phyloP scores from a whole-genome alignment of 2,329 filamentous ascomycete species.

The Alternaria gaisen region DNA sequence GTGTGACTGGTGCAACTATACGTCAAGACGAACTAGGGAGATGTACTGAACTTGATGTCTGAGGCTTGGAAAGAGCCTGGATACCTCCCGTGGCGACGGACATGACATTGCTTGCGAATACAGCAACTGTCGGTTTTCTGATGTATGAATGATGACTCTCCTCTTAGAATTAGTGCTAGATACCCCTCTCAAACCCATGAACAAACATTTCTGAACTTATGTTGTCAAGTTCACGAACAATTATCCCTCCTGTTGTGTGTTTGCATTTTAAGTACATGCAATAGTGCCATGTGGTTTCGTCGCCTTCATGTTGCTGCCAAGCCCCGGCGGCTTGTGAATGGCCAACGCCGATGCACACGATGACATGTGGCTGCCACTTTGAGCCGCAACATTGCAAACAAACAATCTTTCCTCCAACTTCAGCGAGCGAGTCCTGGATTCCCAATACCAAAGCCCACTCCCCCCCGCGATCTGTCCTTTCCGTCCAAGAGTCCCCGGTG shows the following conservation, averaged over 20 bases:
- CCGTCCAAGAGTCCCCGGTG: slow-evolving; percentile 14
- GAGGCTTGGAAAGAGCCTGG: background rate
- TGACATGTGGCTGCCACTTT: slow-evolving; percentile 42
- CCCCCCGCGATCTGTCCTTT: slow-evolving; percentile 25
- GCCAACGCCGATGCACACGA: slow-evolving; percentile 43
- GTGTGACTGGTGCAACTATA: slow-evolving; percentile 54
- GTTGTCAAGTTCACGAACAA: background rate
- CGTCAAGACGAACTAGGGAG: slow-evolving; percentile 45
- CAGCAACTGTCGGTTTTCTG: background rate
- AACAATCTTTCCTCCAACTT: slow-evolving; percentile 17
- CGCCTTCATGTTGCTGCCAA: slow-evolving; percentile 13
- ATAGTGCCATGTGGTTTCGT: background rate
- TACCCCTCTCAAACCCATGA: slow-evolving; percentile 27
- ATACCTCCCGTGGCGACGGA: background rate
- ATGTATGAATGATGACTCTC: slow-evolving; percentile 20
- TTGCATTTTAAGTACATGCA: background rate
- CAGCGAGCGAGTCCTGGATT: background rate
- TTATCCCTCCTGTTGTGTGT: background rate
- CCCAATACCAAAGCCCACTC: background rate
- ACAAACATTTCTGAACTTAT: background rate
- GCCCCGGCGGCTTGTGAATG: slow-evolving; percentile 30
- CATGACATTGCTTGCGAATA: background rate
- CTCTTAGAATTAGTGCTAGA: slow-evolving; percentile 20
- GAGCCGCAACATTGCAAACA: slow-evolving; percentile 26
- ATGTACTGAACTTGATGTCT: slow-evolving; percentile 38